Evolutionary conservation across 805 yeast species (phyloP).

Genomic region (Suhomyces pyralidae): DNA sequence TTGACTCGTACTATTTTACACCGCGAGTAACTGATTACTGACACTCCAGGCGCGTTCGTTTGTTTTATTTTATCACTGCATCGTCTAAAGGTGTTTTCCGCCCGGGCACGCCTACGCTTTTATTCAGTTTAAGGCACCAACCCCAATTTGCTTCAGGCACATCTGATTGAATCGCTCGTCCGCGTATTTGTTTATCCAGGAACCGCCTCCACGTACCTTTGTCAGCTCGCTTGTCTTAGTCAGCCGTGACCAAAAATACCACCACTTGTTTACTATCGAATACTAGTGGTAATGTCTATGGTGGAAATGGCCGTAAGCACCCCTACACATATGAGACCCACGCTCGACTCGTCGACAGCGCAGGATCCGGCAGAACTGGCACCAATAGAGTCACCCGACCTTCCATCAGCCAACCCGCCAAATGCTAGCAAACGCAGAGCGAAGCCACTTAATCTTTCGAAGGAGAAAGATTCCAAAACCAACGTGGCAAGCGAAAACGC

Average conservation of each 20-base stretch:
- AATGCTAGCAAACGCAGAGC: conserved; percentile 18
- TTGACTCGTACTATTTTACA: background rate
- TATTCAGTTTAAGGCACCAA: background rate
- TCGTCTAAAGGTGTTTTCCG: background rate
- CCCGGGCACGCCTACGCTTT: background rate
- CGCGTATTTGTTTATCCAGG: background rate
- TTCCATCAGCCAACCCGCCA: background rate
- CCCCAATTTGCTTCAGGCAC: background rate
- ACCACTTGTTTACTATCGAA: background rate
- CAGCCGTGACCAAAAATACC: background rate
- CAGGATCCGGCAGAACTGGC: background rate
- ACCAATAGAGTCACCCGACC: conserved; percentile 1
- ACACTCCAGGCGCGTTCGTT: background rate
- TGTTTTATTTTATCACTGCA: background rate
- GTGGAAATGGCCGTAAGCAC: conserved; percentile 1
- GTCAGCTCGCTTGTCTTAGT: no score
- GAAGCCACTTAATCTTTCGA: conserved; percentile 11
- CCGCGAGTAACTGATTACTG: background rate
- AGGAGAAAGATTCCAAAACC: conserved; percentile 7
- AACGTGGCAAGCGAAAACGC: conserved; percentile 9
- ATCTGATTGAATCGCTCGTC: background rate
- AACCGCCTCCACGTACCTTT: background rate
- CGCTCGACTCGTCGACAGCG: background rate
- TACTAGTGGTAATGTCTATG: background rate
- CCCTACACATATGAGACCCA: background rate